These are phyloP conservation scores for Exophiala lecanii-corni DNA, from an alignment of 2,329 filamentous ascomycete species.

Conservation along the genomic window DNA sequence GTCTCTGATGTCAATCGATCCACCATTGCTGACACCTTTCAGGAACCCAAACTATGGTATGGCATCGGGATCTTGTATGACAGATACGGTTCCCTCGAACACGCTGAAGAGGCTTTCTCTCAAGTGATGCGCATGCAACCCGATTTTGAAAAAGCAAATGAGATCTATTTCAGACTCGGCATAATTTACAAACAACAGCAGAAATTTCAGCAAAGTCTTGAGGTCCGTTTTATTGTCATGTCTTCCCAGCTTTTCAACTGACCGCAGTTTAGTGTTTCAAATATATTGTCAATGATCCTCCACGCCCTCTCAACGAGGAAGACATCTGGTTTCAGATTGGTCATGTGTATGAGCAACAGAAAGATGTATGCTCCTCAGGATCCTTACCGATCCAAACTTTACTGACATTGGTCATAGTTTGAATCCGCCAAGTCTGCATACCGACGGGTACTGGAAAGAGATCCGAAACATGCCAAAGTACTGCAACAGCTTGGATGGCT, in stretches of 20 bases:
- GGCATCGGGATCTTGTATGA: slow-evolving; percentile 98
- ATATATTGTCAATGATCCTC: slow-evolving; percentile 91
- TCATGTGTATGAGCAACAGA: slow-evolving; percentile 97
- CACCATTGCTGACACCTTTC: slow-evolving; percentile 6
- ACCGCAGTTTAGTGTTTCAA: slow-evolving; percentile 73
- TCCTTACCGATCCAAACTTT: slow-evolving; percentile 18
- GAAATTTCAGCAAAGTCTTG: slow-evolving; percentile 86
- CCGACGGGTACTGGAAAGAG: slow-evolving; percentile 84
- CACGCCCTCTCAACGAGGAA: slow-evolving; percentile 87
- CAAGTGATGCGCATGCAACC: slow-evolving; percentile 99
- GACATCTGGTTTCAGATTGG: slow-evolving; percentile 99
- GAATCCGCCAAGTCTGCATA: slow-evolving; percentile 91
- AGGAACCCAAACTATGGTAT: slow-evolving; percentile 98
- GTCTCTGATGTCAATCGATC: background rate
- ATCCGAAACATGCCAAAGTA: slow-evolving; percentile 95
- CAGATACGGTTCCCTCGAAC: slow-evolving; percentile 90
- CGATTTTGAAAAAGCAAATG: slow-evolving; percentile 96
- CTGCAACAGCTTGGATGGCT: slow-evolving; percentile 97
- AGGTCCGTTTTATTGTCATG: slow-evolving; percentile 51
- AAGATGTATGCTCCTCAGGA: slow-evolving; percentile 69
- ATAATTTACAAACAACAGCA: slow-evolving; percentile 99
- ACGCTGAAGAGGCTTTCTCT: slow-evolving; percentile 96
- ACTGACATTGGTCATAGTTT: slow-evolving; percentile 57
- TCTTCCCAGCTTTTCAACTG: slow-evolving; percentile 12
- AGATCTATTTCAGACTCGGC: slow-evolving; percentile 97